Evolutionary conservation across 805 yeast genomes (phyloP), one percentile per base, ranked within the genome.

Genomic region (Osmozyma mogii): DNA sequence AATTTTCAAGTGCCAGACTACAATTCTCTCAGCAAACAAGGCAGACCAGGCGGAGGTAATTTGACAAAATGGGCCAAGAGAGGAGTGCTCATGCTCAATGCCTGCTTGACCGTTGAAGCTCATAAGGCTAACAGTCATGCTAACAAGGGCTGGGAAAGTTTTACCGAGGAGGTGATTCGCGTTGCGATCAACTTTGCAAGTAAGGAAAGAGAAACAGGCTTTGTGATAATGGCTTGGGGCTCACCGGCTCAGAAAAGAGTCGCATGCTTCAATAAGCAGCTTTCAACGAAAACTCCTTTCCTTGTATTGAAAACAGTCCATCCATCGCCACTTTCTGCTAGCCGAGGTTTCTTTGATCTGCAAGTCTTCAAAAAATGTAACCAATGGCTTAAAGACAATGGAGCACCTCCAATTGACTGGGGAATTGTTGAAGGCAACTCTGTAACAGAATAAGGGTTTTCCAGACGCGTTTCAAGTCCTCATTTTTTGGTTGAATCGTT

Each of bases 51-150:
- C 9, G 72, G 71, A 1, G 89, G 88, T 0, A 77, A 83, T 40
- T 61, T 92, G 35, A 73, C 84, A 0, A 64, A 70, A 27, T 92
- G 98, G 98, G 83, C 96, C 2, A 42, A 68, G 21, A 79, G 79
- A 41, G 98, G 98, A 4, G 95, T 92, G 2, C 58, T 92, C 15
- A 58, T 92, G 63, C 67, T 92, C 25, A 92, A 92, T 58, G 78
- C 97, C 0, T 77, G 89, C 29, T 61, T 92, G 2, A 92, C 97
- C 0, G 98, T 92, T 0, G 78, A 79, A 35, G 95, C 95, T 0
- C 96, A 89, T 49, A 75, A 78, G 47, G 95, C 98, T 8, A 85
- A 87, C 47, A 85, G 96, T 9, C 98, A 92, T 50, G 75, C 96
- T 1, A 74, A 76, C 19, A 66, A 67, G 42, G 98, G 98, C 0